phyloP scores from a whole-genome alignment of 768 basidiomycete species.

The Tricholomella constricta region DNA sequence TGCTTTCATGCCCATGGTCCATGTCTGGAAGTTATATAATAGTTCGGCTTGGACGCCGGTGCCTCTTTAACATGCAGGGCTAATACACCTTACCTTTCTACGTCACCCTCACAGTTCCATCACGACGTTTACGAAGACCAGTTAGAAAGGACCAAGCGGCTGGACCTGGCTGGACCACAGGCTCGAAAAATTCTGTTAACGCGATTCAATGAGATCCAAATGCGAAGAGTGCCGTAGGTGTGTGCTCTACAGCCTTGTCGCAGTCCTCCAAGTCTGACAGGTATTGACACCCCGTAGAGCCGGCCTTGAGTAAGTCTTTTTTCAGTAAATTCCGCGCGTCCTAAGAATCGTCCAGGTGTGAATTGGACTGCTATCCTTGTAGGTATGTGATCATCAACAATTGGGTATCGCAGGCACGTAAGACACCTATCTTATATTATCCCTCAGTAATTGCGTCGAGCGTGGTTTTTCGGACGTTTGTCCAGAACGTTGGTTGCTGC shows the following conservation, averaged over 20 bases:
- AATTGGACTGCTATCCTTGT: conserved; percentile 11
- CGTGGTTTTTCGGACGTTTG: conserved; percentile 7
- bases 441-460: conserved; percentile 13
- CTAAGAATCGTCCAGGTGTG: conserved; percentile 2
- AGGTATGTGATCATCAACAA: conserved; percentile 5
- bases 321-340: neutral
- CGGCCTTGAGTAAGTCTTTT: conserved; percentile 5
- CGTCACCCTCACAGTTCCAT: neutral
- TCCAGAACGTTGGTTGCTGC: conserved; percentile 1
- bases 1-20: conserved; percentile 2
- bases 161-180: conserved; percentile 13
- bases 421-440: neutral
- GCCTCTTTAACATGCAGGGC: neutral
- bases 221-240: conserved; percentile 13
- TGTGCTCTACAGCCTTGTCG: neutral
- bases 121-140: neutral
- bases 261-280: neutral
- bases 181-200: neutral
- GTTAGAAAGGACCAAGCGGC: neutral
- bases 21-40: neutral
- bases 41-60: neutral
- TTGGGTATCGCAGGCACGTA: neutral
- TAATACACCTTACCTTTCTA: neutral
- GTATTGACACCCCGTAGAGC: neutral
- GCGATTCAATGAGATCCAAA: conserved; percentile 5